Base-by-base conservation (phyloP, 805 yeast species). In the Ogataea methanolica region DNA sequence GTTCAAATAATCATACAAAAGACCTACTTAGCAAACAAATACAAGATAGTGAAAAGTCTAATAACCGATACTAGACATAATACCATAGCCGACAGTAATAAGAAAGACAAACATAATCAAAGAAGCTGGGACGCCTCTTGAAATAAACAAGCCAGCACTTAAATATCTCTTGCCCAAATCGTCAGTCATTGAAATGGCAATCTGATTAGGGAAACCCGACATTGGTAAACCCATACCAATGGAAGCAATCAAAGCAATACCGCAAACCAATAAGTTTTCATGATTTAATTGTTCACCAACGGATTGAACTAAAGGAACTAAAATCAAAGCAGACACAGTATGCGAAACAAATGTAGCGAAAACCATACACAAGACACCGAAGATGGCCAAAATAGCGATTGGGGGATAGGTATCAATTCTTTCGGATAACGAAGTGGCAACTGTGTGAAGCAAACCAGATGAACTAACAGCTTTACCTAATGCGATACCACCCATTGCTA, bases 401-500 rank as follows among this genome's bases (percentile, higher is more conserved):
- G 74, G 66, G 34, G 74, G 66, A 50, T 66, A 75, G 35, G 69
- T 60, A 54, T 63, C 64, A 36, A 76, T 73, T 55, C 64, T 70
- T 38, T 55, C 60, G 43, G 75, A 75, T 43, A 76, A 66, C 2
- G 78, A 68, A 11, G 57, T 59, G 14, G 80, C 80, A 49, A 75
- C 72, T 11, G 78, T 73, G 31, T 62, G 61, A 45, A 76, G 63
- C 46, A 76, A 65, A 5, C 80, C 80, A 3, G 79, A 74, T 0
- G 78, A 73, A 0, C 74, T 64, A 15, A 76, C 75, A 26, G 78
- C 79, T 46, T 70, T 73, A 46, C 81, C 81, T 45, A 76, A 66
- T 3, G 79, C 79, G 49, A 73, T 68, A 57, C 81, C 81, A 46
- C 81, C 81, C 79, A 75, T 76, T 1, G 80, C 80, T 54, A 76